Percentiles rank a stretch among this genome's conserved stretches.
phyloP scores from a whole-genome alignment of 495 filamentous ascomycete genomes.

The Cercophora sp. region DNA sequence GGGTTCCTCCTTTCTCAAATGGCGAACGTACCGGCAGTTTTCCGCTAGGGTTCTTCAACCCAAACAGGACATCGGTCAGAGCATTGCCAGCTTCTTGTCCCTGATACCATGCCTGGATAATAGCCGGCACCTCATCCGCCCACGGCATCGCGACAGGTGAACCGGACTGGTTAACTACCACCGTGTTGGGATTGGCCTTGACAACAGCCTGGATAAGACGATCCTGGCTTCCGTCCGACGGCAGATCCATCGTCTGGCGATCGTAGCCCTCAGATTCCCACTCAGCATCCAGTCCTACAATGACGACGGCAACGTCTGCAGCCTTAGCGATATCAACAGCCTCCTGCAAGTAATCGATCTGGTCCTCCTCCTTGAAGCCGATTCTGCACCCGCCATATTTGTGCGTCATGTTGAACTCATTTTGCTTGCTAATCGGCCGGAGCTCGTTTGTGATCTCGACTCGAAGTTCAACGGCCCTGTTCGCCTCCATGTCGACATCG shows the following conservation, averaged over 20 bases:
- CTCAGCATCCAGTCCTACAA: slow-evolving; percentile 76
- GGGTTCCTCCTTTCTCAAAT: too few relatives aligned
- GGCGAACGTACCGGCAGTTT: slow-evolving; percentile 60
- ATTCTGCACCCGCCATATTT: slow-evolving; percentile 73
- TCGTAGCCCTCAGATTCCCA: slow-evolving; percentile 91
- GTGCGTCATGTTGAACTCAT: slow-evolving; percentile 49
- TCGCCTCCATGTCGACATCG: slow-evolving; percentile 48
- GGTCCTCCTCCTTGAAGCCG: slow-evolving; percentile 65
- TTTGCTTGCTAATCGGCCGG: slow-evolving; percentile 50
- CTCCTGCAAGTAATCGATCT: slow-evolving; percentile 65
- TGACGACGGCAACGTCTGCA: slow-evolving; percentile 72
- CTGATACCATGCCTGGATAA: slow-evolving; percentile 75
- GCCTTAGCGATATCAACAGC: slow-evolving; percentile 64
- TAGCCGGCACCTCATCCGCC: slow-evolving; percentile 61
- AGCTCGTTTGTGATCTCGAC: slow-evolving; percentile 60
- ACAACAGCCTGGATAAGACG: slow-evolving; percentile 67
- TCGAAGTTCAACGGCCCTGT: slow-evolving; percentile 44
- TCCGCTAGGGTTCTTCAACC: slow-evolving; percentile 77
- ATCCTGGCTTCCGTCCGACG: slow-evolving; percentile 65
- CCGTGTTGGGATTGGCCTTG: slow-evolving; percentile 65
- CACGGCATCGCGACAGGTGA: slow-evolving; percentile 86
- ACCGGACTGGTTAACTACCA: slow-evolving; percentile 80
- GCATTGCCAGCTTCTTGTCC: slow-evolving; percentile 91
- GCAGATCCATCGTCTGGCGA: slow-evolving; percentile 77
- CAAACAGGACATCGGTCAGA: slow-evolving; percentile 81